phyloP scores from a whole-genome alignment of 768 basidiomycete species.

The Auriscalpium orientale region DNA sequence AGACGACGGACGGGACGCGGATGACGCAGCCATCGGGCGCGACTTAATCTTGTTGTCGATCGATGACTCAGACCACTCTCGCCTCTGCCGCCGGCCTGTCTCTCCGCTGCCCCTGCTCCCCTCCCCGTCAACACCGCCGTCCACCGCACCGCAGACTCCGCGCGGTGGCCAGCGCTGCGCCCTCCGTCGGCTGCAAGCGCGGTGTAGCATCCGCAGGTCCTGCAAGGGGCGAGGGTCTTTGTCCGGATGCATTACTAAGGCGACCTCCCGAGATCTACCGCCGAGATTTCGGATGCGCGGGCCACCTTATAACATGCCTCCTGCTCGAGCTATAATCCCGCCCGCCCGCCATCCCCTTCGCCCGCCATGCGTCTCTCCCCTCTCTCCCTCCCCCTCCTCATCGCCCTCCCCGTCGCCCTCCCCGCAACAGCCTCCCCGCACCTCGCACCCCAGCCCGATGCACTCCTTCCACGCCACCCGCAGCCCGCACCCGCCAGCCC shows the following conservation, averaged over 20 bases:
- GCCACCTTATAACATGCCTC: background rate
- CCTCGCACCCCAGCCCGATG: conserved; percentile 4
- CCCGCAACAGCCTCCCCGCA: conserved; percentile 7
- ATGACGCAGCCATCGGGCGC: no score
- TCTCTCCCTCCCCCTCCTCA: conserved; percentile 7
- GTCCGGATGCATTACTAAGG: background rate
- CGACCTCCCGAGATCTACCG: conserved; percentile 9
- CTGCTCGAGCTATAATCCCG: background rate
- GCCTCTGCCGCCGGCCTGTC: no score
- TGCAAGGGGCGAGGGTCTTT: conserved; percentile 10
- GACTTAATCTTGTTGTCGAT: no score
- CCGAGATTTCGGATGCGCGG: background rate
- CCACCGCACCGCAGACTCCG: no score
- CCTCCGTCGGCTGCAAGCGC: no score
- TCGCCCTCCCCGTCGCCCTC: conserved; percentile 9
- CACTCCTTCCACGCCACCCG: background rate
- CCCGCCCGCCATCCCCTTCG: background rate
- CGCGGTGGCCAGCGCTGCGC: no score
- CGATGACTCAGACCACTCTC: no score
- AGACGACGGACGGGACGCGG: no score
- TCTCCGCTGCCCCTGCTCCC: no score
- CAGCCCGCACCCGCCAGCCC: no score
- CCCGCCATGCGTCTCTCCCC: conserved; percentile 12
- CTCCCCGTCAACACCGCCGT: no score
- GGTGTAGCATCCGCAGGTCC: no score